These are phyloP conservation scores for Neocatenulostroma microsporum DNA, from an alignment of 2,329 filamentous ascomycete species.

Conservation along the genomic window DNA sequence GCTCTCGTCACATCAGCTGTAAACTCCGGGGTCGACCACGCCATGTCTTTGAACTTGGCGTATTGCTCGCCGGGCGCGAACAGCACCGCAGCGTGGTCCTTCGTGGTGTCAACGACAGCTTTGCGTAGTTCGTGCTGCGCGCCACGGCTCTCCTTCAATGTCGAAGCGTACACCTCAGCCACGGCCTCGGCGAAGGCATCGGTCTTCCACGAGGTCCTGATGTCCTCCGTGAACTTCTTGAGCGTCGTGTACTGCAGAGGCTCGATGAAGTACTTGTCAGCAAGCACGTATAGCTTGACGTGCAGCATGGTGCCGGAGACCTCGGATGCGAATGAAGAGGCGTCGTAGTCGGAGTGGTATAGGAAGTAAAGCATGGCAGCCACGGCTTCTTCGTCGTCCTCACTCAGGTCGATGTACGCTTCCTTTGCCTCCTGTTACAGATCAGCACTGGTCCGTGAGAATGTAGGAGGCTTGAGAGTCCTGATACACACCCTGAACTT, in stretches of 20 bases:
- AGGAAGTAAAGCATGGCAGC: conserved; percentile 7
- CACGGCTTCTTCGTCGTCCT: conserved; percentile 7
- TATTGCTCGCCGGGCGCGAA: background rate
- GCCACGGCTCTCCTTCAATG: too few species aligned
- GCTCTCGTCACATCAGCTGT: conserved; percentile 1
- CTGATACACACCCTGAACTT: conserved; percentile 6
- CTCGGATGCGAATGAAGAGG: background rate
- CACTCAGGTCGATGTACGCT: conserved; percentile 6
- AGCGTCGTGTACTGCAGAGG: background rate
- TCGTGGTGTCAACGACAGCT: background rate
- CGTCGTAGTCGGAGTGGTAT: conserved; percentile 5
- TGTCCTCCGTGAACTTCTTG: background rate
- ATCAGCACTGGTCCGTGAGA: background rate
- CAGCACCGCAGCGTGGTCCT: background rate
- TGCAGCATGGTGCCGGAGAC: background rate
- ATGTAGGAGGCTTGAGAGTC: background rate
- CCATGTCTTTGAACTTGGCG: background rate
- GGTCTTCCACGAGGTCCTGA: background rate
- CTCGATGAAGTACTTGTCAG: conserved; percentile 1
- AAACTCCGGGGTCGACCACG: background rate
- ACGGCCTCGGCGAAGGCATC: background rate
- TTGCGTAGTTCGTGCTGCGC: background rate
- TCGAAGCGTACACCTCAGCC: background rate
- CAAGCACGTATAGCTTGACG: background rate
- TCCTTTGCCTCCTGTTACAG: conserved; percentile 2